Evolutionary conservation across 345 rosid genomes (phyloP).

Genomic region (Gossypium raimondii): DNA sequence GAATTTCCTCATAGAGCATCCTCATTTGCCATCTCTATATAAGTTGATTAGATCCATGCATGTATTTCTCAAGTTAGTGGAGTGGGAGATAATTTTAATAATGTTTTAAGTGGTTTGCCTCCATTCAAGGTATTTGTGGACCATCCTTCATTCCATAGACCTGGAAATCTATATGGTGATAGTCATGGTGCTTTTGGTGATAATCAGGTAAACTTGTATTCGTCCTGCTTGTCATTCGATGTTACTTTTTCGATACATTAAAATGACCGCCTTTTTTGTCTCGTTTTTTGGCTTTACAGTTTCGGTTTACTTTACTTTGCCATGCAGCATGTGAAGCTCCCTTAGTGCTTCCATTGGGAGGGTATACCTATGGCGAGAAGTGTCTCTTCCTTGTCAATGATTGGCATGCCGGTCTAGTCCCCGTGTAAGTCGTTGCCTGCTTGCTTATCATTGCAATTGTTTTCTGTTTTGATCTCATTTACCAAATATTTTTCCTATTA

Average conservation of each 20-base stretch:
- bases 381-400: slow-evolving; percentile 91
- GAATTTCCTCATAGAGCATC: slow-evolving; percentile 1
- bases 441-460: background rate
- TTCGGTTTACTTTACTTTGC: slow-evolving; percentile 87
- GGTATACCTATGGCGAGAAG: slow-evolving; percentile 86
- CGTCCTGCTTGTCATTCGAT: background rate
- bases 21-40: no score
- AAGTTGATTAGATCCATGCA: background rate
- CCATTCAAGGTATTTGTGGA: slow-evolving; percentile 73
- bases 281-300: slow-evolving; percentile 51
- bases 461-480: background rate
- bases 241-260: slow-evolving; percentile 6
- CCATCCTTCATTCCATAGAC: slow-evolving; percentile 79
- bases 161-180: slow-evolving; percentile 94
- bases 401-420: slow-evolving; percentile 97
- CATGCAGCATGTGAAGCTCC: slow-evolving; percentile 99
- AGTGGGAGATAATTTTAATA: background rate
- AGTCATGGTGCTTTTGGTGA: slow-evolving; percentile 79
- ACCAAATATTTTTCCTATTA: background rate
- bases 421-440: slow-evolving; percentile 52
- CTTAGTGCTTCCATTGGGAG: slow-evolving; percentile 84
- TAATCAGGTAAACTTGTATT: slow-evolving; percentile 62
- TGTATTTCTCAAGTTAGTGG: background rate
- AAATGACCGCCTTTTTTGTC: slow-evolving; percentile 24
- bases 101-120: slow-evolving; percentile 5